These are phyloP conservation scores for Alternaria dauci DNA, from an alignment of 2,329 filamentous ascomycete species.

Conservation along the genomic window DNA sequence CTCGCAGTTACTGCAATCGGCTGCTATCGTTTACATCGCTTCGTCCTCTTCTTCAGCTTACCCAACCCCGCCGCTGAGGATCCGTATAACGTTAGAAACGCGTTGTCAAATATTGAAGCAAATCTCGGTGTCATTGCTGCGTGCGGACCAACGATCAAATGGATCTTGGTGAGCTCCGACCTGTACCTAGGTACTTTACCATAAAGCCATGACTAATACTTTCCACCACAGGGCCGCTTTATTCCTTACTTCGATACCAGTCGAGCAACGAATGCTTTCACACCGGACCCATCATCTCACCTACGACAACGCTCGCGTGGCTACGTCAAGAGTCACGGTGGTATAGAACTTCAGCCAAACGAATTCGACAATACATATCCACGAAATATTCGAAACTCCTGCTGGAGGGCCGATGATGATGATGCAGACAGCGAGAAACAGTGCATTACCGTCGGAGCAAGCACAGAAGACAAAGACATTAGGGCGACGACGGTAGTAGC, in stretches of 20 bases:
- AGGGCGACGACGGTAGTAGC: neutral
- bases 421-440: slow-evolving; percentile 2
- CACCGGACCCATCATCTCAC: neutral
- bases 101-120: slow-evolving; percentile 13
- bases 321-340: neutral
- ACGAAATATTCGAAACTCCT: neutral
- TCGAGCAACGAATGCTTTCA: neutral
- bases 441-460: neutral
- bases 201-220: neutral
- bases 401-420: neutral
- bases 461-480: neutral
- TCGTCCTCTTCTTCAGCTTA: slow-evolving; percentile 5
- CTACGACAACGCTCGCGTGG: neutral
- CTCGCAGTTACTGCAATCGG: slow-evolving; percentile 16
- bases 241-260: slow-evolving; percentile 14
- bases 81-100: slow-evolving; percentile 15
- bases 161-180: slow-evolving; percentile 10
- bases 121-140: slow-evolving; percentile 17
- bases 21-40: slow-evolving; percentile 15
- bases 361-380: neutral
- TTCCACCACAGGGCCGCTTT: neutral
- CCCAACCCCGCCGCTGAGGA: neutral
- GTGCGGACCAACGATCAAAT: slow-evolving; percentile 19
- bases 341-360: neutral
- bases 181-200: neutral